Percentiles rank a stretch among this genome's conserved stretches.
Evolutionary conservation across 1,284 basidiomycete genomes (phyloP).

Genomic region (Microbotryum saponariae): DNA sequence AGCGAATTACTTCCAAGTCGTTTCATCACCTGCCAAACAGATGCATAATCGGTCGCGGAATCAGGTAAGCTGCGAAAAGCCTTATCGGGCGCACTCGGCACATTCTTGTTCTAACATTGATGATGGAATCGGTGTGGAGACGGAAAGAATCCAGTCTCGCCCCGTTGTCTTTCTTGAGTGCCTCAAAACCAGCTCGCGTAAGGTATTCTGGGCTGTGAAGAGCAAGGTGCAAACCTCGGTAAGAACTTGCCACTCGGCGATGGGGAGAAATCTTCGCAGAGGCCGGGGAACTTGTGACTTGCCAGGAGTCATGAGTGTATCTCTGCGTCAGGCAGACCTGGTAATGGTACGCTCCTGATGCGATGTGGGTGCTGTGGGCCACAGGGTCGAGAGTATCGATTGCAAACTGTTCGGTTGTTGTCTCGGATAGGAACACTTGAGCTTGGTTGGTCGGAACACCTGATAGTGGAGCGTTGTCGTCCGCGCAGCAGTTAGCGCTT

Average conservation of each 20-base stretch:
- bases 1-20: constrained; percentile 45
- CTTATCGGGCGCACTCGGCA: constrained; percentile 12
- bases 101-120: constrained; percentile 50
- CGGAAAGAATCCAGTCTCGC: constrained; percentile 57
- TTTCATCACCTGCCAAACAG: constrained; percentile 53
- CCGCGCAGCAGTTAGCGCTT: not conserved
- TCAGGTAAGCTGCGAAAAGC: constrained; percentile 6
- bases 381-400: constrained; percentile 59
- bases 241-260: not conserved
- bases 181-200: constrained; percentile 57
- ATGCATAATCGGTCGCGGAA: constrained; percentile 2
- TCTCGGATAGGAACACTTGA: constrained; percentile 53
- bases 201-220: constrained; percentile 59
- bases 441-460: constrained; percentile 62
- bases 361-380: constrained; percentile 46
- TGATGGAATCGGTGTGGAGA: constrained; percentile 68
- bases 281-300: not conserved
- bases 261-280: not conserved
- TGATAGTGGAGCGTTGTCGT: not conserved
- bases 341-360: constrained; percentile 59
- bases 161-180: constrained; percentile 50
- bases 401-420: constrained; percentile 45
- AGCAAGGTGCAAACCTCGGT: not conserved
- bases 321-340: constrained; percentile 43
- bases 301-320: constrained; percentile 28